A percentile compares a stretch with the other conserved stretches of the same genome.
Conservation (phyloP, 257 asterid genomes). For the Cinchona pubescens region DNA sequence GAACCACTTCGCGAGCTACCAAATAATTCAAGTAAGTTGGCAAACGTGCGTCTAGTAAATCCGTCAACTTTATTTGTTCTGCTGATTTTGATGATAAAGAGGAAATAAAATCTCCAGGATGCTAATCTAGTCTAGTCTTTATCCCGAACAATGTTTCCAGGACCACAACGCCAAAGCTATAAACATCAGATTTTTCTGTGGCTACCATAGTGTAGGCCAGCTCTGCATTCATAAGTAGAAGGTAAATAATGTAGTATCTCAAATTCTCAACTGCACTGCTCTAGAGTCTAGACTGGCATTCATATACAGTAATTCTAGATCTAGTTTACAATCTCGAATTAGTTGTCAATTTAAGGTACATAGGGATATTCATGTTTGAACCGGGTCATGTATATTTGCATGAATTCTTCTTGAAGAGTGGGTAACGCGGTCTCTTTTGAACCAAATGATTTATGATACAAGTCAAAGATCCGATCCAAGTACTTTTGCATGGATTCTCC, state of each 20-base stretch:
- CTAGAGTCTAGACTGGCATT: too few relatives aligned
- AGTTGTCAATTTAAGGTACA: too few relatives aligned
- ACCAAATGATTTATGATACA: too few relatives aligned
- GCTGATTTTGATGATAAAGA: background rate
- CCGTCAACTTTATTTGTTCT: background rate
- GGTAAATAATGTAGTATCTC: background rate
- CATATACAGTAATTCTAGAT: too few relatives aligned
- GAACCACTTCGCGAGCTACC: background rate
- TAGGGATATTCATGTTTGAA: too few relatives aligned
- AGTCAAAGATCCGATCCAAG: too few relatives aligned
- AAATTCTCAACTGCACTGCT: background rate
- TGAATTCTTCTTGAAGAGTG: too few relatives aligned
- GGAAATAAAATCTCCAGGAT: conserved; percentile 10
- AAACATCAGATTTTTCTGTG: conserved; percentile 10
- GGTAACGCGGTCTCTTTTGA: too few relatives aligned
- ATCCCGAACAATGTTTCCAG: conserved; percentile 9
- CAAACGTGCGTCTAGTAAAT: background rate
- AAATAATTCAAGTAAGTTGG: background rate
- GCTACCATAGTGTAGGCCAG: conserved; percentile 4
- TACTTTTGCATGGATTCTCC: too few relatives aligned
- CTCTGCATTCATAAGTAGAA: background rate
- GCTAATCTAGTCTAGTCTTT: too few relatives aligned
- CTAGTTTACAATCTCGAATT: too few relatives aligned
- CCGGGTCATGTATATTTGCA: too few relatives aligned
- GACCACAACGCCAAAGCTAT: conserved; percentile 6